Evolutionary conservation across 495 filamentous ascomycete genomes (phyloP), one percentile per base, ranked within the genome.

Genomic region (Penicillium ochrochloron): DNA sequence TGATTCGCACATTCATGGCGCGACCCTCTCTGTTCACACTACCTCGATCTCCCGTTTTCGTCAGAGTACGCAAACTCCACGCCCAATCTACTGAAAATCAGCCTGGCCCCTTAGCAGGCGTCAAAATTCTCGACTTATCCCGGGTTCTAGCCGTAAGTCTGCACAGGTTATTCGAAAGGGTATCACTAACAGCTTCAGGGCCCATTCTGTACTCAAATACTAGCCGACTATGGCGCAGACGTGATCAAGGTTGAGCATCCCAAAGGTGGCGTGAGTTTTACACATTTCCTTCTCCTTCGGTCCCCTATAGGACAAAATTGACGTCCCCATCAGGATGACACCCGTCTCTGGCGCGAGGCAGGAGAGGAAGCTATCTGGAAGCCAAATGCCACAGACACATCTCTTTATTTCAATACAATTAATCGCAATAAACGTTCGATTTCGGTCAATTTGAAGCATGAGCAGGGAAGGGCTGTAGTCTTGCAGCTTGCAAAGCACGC

Each of bases 171-270:
- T 48, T n/a, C 9, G 19, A 23, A 11, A 48, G 39, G 12, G 8
- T 27, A 35, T 19, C 8, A 17, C 58, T 63, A 19, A 61, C 11
- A 15, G 2, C 0, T 39, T 1, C 51, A 75, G 71, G 72, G 66
- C 87, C 93, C 93, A 61, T 96, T 96, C 73, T 94, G 92, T 66
- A 97, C 93, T 34, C 93, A 97, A 73, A 96, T 97, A 31, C 84
- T 97, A 4, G 93, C 93, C 59, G 93, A 97, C 72, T 84, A 97
- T 70, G 93, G 93, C 15, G 93, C 93, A 48, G 92, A 96, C 67
- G 86, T 97, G 5, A 92, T 97, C 78, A 97, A 97, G 73, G 83
- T 96, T 51, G 93, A 97, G 67, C 92, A 97, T 78, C 93, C 93
- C 0, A 85, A 81, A 0, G 81, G 89, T 31, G 93, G 93, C 21